phyloP scores from a whole-genome alignment of 169 alveolate genomes.

The Prorocentrum cordatum region DNA sequence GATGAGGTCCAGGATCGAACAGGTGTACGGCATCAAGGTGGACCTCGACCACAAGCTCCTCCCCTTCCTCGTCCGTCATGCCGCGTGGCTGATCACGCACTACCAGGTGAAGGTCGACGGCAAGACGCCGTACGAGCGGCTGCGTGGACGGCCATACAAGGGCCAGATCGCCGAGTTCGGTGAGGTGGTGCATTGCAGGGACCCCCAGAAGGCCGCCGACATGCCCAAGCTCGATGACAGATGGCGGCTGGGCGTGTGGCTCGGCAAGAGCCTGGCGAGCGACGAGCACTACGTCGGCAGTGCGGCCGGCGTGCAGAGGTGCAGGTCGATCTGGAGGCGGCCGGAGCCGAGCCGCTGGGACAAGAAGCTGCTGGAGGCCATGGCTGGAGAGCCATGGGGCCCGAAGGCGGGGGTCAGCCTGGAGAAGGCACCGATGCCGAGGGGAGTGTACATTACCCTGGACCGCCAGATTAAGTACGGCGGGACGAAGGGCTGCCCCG shows the following conservation, averaged over 20 bases:
- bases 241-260: not conserved
- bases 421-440: not conserved
- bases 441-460: not conserved
- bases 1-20: not conserved
- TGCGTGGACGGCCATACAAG: not conserved
- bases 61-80: not conserved
- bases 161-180: not conserved
- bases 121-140: not conserved
- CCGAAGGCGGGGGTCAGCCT: not conserved
- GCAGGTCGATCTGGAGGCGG: constrained; percentile 15
- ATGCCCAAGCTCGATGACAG: not conserved
- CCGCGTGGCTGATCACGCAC: not conserved
- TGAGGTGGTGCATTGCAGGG: not conserved
- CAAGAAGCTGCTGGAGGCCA: not conserved
- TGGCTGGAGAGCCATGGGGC: not conserved
- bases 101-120: constrained; percentile 5
- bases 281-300: constrained; percentile 15
- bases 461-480: not conserved
- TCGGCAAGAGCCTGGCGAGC: constrained; percentile 10
- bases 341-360: not conserved
- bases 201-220: not conserved
- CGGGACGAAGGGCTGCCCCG: too few relatives aligned
- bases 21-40: not conserved
- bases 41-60: not conserved
- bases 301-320: not conserved